Evolutionary conservation across 306 rosid species (phyloP).

Genomic region (Amphicarpaea edgeworthii): DNA sequence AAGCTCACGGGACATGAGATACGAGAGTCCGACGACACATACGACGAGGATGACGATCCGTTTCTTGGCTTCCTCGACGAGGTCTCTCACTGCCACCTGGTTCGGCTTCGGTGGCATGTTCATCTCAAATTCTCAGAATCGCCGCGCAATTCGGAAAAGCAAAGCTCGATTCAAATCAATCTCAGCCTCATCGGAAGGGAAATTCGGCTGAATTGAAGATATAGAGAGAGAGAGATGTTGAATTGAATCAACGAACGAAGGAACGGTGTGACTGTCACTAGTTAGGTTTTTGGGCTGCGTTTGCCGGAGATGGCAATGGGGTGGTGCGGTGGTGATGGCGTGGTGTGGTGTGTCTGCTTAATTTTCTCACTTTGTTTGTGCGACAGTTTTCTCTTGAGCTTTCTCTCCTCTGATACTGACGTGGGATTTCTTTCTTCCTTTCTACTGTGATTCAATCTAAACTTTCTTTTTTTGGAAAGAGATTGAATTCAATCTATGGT

Average conservation of each 20-base stretch:
- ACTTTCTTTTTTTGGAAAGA: no score
- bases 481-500: neutral
- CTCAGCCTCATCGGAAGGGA: neutral
- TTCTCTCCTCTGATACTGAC: constrained; percentile 36
- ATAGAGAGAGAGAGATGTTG: constrained; percentile 11
- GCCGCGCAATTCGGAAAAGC: constrained; percentile 8
- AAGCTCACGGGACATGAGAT: constrained; percentile 91
- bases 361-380: constrained; percentile 39
- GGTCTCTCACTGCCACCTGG: constrained; percentile 82
- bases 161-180: constrained; percentile 33
- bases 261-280: neutral
- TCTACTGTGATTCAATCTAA: neutral
- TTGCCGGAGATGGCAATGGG: neutral
- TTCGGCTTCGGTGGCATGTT: constrained; percentile 54
- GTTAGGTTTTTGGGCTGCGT: constrained; percentile 28
- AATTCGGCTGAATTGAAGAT: neutral
- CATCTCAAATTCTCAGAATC: constrained; percentile 35
- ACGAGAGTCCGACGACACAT: constrained; percentile 89
- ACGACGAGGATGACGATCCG: constrained; percentile 78
- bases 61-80: constrained; percentile 94
- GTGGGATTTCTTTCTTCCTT: constrained; percentile 1
- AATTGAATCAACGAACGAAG: constrained; percentile 18
- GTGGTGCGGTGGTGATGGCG: neutral
- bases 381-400: constrained; percentile 35
- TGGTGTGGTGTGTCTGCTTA: constrained; percentile 13